Evolutionary conservation across 768 basidiomycete genomes (phyloP).

Genomic region (Collybia mongolica): DNA sequence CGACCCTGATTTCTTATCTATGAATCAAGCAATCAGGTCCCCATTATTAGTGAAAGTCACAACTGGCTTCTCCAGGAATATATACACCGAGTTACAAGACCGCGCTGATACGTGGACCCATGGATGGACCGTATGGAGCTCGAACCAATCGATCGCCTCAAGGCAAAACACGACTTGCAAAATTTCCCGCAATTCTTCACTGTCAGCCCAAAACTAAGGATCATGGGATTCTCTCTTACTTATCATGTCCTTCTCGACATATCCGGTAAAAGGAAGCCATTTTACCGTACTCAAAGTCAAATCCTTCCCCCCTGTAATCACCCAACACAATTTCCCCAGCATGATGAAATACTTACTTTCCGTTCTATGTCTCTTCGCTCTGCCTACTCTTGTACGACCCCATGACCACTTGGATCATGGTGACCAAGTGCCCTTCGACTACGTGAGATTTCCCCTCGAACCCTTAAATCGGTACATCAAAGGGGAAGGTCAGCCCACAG

Average conservation of each 20-base stretch:
- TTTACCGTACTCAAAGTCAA: conserved; percentile 1
- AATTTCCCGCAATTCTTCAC: not conserved
- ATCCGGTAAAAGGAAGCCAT: too few species aligned
- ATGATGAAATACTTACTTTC: conserved; percentile 13
- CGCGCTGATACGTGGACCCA: conserved; percentile 20
- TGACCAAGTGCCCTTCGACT: conserved; percentile 64
- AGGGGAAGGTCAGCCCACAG: conserved; percentile 42
- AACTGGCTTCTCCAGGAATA: not conserved
- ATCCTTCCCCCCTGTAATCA: not conserved
- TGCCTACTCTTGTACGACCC: conserved; percentile 21
- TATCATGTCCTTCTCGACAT: conserved; percentile 14
- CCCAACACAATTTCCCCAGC: not conserved
- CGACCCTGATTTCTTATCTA: not conserved
- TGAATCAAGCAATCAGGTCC: not conserved
- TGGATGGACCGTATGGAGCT: conserved; percentile 19
- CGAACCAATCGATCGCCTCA: conserved; percentile 37
- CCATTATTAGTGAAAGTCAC: not conserved
- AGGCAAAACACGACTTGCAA: conserved; percentile 44
- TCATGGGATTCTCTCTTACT: conserved; percentile 16
- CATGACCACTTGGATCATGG: conserved; percentile 39
- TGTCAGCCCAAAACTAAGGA: conserved; percentile 9
- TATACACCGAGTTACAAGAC: not conserved
- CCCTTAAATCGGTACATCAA: conserved; percentile 51
- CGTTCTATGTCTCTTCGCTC: conserved; percentile 17
- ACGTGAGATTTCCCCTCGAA: conserved; percentile 65